Percentiles rank a stretch among this genome's conserved stretches.
phyloP scores from a whole-genome alignment of 306 rosid genomes.

The Vachellia collinsii region DNA sequence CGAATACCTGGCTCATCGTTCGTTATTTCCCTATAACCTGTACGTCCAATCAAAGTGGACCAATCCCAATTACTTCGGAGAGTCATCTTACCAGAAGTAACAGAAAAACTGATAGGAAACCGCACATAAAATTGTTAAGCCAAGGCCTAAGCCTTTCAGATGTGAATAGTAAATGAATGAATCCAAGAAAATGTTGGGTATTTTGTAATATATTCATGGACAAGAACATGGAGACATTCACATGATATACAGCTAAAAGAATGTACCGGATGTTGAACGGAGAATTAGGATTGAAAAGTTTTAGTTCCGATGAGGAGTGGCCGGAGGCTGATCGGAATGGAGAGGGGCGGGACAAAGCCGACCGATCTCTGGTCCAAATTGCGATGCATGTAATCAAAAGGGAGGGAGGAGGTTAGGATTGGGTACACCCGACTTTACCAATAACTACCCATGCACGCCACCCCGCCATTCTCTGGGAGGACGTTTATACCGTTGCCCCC shows the following conservation, averaged over 20 bases:
- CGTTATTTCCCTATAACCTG: neutral
- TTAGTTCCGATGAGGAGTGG: neutral
- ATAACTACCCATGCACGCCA: neutral
- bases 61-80: neutral
- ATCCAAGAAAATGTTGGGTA: neutral
- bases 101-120: neutral
- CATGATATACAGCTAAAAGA: neutral
- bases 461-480: neutral
- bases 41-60: neutral
- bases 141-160: neutral
- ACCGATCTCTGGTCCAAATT: neutral
- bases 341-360: neutral
- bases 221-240: neutral
- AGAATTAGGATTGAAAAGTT: neutral
- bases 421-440: neutral
- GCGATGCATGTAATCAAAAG: neutral
- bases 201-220: neutral
- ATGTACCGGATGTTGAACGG: slow-evolving; percentile 4
- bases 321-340: neutral
- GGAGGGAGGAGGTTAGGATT: neutral
- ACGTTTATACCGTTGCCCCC: neutral
- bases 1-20: slow-evolving; percentile 8
- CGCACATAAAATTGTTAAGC: neutral
- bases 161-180: neutral
- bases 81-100: neutral